Base-by-base conservation (phyloP, 2,329 filamentous ascomycete genomes). In the Phaeosphaeriaceae sp. region DNA sequence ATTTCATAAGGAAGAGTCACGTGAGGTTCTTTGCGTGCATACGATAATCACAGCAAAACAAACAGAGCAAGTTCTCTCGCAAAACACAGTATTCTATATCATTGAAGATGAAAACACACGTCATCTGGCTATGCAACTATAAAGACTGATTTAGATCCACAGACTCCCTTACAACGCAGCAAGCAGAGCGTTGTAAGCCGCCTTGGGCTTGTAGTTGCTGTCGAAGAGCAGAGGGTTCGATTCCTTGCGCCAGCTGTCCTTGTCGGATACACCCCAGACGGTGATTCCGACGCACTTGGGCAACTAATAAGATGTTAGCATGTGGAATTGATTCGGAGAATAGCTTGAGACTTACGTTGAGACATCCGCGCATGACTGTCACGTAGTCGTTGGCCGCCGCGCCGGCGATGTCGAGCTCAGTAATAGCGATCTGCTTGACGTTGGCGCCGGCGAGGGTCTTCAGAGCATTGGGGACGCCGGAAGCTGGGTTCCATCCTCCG, bases 401-500 rank as follows among this genome's bases (percentile, higher is more conserved):
- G 15, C 47, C 47, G 15, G 47, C 19, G 15, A 49, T 49, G 19
- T 49, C 47, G n/a, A 49, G 47, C 47, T 49, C 47, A 21, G 47
- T 49, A 24, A 49, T 49, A 17, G 47, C 25, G 15, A 49, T 15
- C 47, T 49, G 27, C 25, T 49, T 49, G 27, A 49, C 47, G 47
- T 49, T 49, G 47, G 47, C 47, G n/a, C 4, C 47, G n/a, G 47
- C 47, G 4, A 49, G 47, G 7, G 47, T 40, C n/a, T 22, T 49
- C n/a, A 49, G 47, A 13, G 47, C 47, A 15, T 49, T 49, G 25
- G 47, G 47, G 15, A 49, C 47, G 15, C 47, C 47, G 11, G 47
- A 49, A 13, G 47, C 47, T 15, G 47, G 27, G 47, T 49, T 49
- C 47, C 47, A 49, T 21, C 47, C 47, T 19, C 47, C 47, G n/a